phyloP scores from a whole-genome alignment of 2,329 filamentous ascomycete species.

The Colletotrichum endophyticum region DNA sequence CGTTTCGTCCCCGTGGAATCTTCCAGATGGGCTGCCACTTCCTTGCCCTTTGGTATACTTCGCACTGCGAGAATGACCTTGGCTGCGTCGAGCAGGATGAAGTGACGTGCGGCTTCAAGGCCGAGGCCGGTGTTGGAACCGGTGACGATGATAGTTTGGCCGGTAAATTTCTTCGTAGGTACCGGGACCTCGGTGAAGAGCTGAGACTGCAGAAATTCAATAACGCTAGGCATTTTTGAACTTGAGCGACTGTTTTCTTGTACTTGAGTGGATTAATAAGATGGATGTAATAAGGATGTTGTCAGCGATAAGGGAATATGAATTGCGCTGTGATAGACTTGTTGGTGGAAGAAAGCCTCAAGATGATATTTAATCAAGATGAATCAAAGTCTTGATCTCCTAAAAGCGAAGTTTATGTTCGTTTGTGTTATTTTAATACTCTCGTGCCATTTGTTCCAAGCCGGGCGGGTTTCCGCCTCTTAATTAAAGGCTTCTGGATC shows the following conservation, averaged over 20 bases:
- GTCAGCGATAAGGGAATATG: background rate
- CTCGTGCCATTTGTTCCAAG: background rate
- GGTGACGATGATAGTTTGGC: conserved; percentile 8
- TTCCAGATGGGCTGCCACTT: conserved; percentile 39
- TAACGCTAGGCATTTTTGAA: background rate
- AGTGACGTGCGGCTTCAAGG: background rate
- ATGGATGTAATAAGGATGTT: background rate
- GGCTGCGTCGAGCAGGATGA: conserved; percentile 29
- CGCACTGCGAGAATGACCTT: conserved; percentile 48
- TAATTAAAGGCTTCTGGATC: background rate
- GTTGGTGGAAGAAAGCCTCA: background rate
- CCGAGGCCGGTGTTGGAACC: conserved; percentile 8
- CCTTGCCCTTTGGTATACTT: conserved; percentile 39
- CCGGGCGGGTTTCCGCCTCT: background rate
- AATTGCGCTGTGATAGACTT: background rate
- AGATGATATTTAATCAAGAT: background rate
- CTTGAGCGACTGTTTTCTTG: background rate
- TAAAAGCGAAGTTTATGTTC: accelerated
- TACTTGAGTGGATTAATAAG: no score
- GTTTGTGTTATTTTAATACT: accelerated
- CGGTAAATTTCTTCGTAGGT: background rate
- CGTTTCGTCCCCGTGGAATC: conserved; percentile 24
- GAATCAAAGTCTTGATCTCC: accelerated
- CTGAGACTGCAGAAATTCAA: background rate
- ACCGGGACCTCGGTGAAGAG: background rate